Percentiles rank a stretch among this genome's conserved stretches.
These are phyloP conservation scores for Ganoderma sinense DNA, from an alignment of 1,284 basidiomycete species.

Conservation along the genomic window DNA sequence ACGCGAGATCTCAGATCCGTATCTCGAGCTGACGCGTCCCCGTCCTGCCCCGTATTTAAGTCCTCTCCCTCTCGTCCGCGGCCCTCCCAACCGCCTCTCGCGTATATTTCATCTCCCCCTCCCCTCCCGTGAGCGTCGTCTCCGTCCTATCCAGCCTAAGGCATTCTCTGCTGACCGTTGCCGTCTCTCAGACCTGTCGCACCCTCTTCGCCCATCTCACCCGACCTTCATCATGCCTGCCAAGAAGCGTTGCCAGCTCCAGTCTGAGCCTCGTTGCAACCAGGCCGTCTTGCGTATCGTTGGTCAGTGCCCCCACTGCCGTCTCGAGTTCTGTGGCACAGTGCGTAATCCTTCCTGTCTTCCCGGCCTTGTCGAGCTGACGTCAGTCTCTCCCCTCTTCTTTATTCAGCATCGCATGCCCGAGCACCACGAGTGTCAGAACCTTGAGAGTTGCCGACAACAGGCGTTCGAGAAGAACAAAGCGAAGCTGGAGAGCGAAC, in stretches of 20 bases:
- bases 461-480: slow-evolving; percentile 89
- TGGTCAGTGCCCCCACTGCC: slow-evolving; percentile 83
- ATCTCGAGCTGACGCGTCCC: slow-evolving; percentile 49
- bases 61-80: slow-evolving; percentile 22
- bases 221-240: slow-evolving; percentile 63
- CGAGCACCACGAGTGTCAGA: slow-evolving; percentile 81
- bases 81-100: slow-evolving; percentile 27
- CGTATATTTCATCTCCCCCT: slow-evolving; percentile 26
- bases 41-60: slow-evolving; percentile 39
- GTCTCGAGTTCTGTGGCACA: slow-evolving; percentile 75
- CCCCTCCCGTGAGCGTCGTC: slow-evolving; percentile 19
- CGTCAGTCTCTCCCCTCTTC: not conserved
- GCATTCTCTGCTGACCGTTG: slow-evolving; percentile 16
- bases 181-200: slow-evolving; percentile 19
- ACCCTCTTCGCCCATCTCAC: slow-evolving; percentile 29
- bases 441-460: slow-evolving; percentile 82
- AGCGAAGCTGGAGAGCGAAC: slow-evolving; percentile 84
- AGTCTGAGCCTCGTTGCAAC: slow-evolving; percentile 72
- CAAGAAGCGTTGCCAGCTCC: slow-evolving; percentile 87
- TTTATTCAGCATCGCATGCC: slow-evolving; percentile 77
- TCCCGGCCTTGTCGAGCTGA: not conserved
- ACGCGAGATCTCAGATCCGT: slow-evolving; percentile 45
- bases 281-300: slow-evolving; percentile 82
- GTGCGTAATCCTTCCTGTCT: slow-evolving; percentile 54
- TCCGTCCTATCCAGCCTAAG: not conserved